phyloP scores from a whole-genome alignment of 2,329 filamentous ascomycete species.

The Periconia sp. region DNA sequence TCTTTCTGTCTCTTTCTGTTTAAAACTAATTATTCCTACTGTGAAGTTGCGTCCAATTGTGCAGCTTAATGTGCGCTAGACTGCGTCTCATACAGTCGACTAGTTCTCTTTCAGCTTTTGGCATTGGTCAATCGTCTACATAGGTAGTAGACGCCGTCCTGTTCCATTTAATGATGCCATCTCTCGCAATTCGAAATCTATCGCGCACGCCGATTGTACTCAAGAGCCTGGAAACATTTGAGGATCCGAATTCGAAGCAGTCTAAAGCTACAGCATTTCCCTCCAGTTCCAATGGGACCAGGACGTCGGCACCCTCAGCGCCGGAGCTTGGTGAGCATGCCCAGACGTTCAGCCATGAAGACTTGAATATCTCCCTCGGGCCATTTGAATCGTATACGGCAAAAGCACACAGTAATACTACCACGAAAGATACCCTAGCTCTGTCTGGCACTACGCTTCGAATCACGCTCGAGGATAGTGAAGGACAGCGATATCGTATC shows the following conservation, averaged over 20 bases:
- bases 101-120: too few relatives aligned
- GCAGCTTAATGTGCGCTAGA: too few relatives aligned
- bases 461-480: constrained; percentile 70
- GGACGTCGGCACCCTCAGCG: constrained; percentile 41
- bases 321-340: constrained; percentile 60
- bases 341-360: constrained; percentile 65
- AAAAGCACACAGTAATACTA: constrained; percentile 55
- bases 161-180: too few relatives aligned
- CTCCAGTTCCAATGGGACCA: constrained; percentile 31
- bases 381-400: constrained; percentile 72
- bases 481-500: constrained; percentile 71
- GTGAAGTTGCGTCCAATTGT: too few relatives aligned
- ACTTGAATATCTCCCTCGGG: constrained; percentile 67
- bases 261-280: constrained; percentile 39
- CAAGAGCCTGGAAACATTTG: constrained; percentile 75
- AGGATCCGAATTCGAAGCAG: constrained; percentile 55
- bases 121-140: too few relatives aligned
- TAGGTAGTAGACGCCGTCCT: too few relatives aligned
- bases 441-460: constrained; percentile 66
- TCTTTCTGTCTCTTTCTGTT: too few relatives aligned
- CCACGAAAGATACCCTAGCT: not conserved
- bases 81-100: too few relatives aligned
- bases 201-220: constrained; percentile 76
- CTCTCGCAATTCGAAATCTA: constrained; percentile 80
- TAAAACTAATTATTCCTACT: too few relatives aligned